A percentile compares a stretch with the other conserved stretches of the same genome.
These are phyloP conservation scores for Sphagnurus paluster DNA, from an alignment of 1,284 basidiomycete species.

Conservation along the genomic window DNA sequence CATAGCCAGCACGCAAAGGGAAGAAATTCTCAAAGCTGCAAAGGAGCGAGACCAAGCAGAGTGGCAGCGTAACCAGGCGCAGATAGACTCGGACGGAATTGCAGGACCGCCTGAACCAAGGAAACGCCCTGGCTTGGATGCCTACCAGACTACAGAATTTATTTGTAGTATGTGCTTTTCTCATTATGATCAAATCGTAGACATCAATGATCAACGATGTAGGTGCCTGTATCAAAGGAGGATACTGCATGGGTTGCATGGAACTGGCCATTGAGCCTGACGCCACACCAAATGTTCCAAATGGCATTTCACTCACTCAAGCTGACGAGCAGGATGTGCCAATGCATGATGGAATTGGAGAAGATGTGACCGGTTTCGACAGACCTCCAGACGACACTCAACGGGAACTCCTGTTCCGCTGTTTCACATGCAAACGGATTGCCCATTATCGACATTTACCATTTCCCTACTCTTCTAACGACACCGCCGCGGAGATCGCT, in stretches of 20 bases:
- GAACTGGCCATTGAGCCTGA: slow-evolving; percentile 54
- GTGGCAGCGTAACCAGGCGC: slow-evolving; percentile 32
- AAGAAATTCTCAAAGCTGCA: slow-evolving; percentile 71
- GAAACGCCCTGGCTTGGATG: slow-evolving; percentile 45
- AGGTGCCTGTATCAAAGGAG: slow-evolving; percentile 71
- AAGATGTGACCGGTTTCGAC: slow-evolving; percentile 1
- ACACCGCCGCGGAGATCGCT: slow-evolving; percentile 49
- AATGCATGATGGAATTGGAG: slow-evolving; percentile 30
- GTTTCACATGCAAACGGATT: slow-evolving; percentile 76
- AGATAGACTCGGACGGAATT: slow-evolving; percentile 23
- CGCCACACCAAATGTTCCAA: slow-evolving; percentile 19
- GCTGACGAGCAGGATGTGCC: slow-evolving; percentile 29
- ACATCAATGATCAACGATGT: slow-evolving; percentile 2
- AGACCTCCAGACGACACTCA: neutral
- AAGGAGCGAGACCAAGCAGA: slow-evolving; percentile 48
- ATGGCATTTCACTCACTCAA: slow-evolving; percentile 17
- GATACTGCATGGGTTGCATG: slow-evolving; percentile 77
- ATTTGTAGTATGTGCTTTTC: slow-evolving; percentile 54
- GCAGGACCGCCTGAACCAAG: slow-evolving; percentile 29
- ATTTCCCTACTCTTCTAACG: slow-evolving; percentile 40
- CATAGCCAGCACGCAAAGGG: slow-evolving; percentile 61
- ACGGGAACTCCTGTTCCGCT: slow-evolving; percentile 67
- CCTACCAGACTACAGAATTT: slow-evolving; percentile 73
- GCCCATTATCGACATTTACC: slow-evolving; percentile 79
- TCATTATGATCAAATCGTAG: neutral